Base-by-base conservation (phyloP, 257 asterid species). In the Handroanthus guayacan region DNA sequence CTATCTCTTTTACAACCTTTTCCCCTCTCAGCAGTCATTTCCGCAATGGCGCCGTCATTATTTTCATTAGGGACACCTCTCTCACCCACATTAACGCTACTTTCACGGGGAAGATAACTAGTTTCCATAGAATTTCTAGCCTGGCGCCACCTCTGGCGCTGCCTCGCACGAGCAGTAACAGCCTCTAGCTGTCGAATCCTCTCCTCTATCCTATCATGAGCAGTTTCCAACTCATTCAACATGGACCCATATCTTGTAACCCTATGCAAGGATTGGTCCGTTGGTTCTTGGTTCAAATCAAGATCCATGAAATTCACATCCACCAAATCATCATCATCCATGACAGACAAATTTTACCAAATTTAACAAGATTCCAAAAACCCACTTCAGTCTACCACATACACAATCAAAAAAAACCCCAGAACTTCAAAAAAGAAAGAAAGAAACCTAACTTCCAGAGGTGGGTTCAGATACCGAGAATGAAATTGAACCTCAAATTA, bases 181-280 rank as follows among this genome's bases (percentile, higher is more conserved):
- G 89, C 92, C 84, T 90, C 95, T 4, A 95, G 96, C 84, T 91
- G 94, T 7, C 95, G 85, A 73, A 95, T 85, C 61, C 99, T 86
- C 77, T 89, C 92, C 78, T 88, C 90, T 67, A 92, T 91, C 87
- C 89, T 84, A 65, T 72, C 87, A 71, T 91, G 90, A 57, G 88
- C 84, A 69, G 85, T 78, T 72, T 84, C 95, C 82, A 87, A 74
- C 51, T 86, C 95, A 80, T 78, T 82, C 83, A 86, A 57, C 67
- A 86, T 43, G 62, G 92, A 88, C 65, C 89, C 88, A 39, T 84
- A 79, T 56, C 90, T 80, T 25, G 79, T 68, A 62, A 69, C 84
- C 71, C 91, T 76, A 72, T 73, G 88, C 78, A 77, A 65, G 62
- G 90, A 75, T 41, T 73, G 87, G 69, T 82, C 86, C 37, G 51